phyloP scores from a whole-genome alignment of 2,329 filamentous ascomycete genomes.

The Paraconiothyrium brasiliense region DNA sequence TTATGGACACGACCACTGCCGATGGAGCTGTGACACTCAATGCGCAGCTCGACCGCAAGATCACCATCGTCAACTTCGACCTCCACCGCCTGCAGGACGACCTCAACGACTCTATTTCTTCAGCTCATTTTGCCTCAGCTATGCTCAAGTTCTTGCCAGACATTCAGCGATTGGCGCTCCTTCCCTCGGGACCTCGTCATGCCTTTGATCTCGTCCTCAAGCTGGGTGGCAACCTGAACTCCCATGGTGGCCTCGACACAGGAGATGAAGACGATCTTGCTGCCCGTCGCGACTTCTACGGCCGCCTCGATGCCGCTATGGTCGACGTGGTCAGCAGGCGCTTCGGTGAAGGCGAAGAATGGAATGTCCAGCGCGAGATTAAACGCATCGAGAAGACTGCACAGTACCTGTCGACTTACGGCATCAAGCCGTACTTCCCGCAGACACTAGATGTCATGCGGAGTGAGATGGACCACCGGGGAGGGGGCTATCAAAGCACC shows the following conservation, averaged over 20 bases:
- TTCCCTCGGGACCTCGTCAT: constrained; percentile 59
- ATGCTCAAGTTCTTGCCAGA: constrained; percentile 66
- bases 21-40: constrained; percentile 62
- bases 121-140: constrained; percentile 62
- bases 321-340: constrained; percentile 62
- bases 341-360: constrained; percentile 62
- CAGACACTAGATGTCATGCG: constrained; percentile 61
- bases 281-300: constrained; percentile 61
- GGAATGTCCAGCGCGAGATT: constrained; percentile 62
- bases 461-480: constrained; percentile 48
- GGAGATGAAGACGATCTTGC: constrained; percentile 58
- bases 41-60: constrained; percentile 66
- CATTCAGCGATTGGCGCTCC: constrained; percentile 59
- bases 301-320: constrained; percentile 59
- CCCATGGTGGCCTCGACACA: constrained; percentile 61
- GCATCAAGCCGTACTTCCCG: constrained; percentile 64
- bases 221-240: constrained; percentile 65
- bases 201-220: constrained; percentile 65
- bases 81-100: constrained; percentile 65
- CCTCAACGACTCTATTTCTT: constrained; percentile 63
- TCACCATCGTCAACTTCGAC: constrained; percentile 67
- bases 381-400: constrained; percentile 66
- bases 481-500: constrained; percentile 17
- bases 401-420: constrained; percentile 60
- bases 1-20: constrained; percentile 61